Evolutionary conservation across 495 filamentous ascomycete genomes (phyloP).

Genomic region (Neurospora pannonica): DNA sequence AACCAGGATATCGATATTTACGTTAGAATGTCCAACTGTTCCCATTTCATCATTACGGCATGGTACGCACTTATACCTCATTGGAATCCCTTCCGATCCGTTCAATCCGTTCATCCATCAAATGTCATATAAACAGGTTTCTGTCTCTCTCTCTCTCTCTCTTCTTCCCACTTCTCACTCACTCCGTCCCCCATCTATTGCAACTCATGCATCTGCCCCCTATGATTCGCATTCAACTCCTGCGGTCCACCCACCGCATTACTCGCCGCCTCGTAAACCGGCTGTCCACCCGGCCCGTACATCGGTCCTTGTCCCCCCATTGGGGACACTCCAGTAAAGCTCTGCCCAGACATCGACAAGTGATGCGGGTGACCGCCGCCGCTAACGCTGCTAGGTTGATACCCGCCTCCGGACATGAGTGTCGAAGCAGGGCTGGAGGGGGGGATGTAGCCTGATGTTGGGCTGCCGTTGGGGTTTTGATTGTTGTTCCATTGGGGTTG

Average conservation of each 20-base stretch:
- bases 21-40: neutral
- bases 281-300: neutral
- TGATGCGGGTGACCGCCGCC: neutral
- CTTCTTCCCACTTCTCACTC: no score
- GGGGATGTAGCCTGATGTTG: neutral
- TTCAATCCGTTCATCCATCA: neutral
- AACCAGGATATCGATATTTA: neutral
- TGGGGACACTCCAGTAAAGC: neutral
- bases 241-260: neutral
- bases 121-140: neutral
- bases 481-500: neutral
- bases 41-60: neutral
- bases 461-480: neutral
- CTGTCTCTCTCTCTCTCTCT: no score
- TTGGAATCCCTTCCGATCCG: neutral
- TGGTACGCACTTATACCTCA: neutral
- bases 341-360: neutral
- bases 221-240: neutral
- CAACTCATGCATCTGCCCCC: neutral
- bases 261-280: neutral
- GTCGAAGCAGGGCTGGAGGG: neutral
- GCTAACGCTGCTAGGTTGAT: neutral
- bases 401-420: neutral
- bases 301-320: neutral
- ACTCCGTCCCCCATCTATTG: neutral